Conservation (phyloP, 805 yeast genomes). For the Starmerella vitae region DNA sequence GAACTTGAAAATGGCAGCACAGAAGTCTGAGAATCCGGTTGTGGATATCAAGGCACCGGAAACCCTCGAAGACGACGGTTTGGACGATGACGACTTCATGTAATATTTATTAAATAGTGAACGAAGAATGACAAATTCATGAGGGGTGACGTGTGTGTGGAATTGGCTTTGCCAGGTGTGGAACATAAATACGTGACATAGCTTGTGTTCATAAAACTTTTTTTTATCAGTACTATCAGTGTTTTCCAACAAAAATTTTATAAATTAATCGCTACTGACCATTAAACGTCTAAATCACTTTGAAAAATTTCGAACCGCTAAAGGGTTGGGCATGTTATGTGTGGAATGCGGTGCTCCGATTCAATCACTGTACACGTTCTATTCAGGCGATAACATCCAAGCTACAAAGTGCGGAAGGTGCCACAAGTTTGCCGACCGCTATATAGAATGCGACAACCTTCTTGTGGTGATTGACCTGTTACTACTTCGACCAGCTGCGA, state of each 20-base stretch:
- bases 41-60: constrained; percentile 35
- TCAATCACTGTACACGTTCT: constrained; percentile 51
- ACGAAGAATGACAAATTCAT: neutral
- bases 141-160: neutral
- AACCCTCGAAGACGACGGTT: constrained; percentile 31
- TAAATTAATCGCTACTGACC: too few species aligned
- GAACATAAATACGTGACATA: neutral
- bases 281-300: too few species aligned
- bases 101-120: constrained; percentile 16
- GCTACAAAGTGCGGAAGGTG: constrained; percentile 66
- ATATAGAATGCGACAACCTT: constrained; percentile 80
- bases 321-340: constrained; percentile 85
- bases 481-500: constrained; percentile 67
- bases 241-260: too few species aligned
- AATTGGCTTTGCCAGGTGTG: neutral
- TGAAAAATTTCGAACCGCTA: too few species aligned
- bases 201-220: too few species aligned
- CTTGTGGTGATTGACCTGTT: constrained; percentile 71
- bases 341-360: constrained; percentile 70
- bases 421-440: constrained; percentile 67
- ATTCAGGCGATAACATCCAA: constrained; percentile 65
- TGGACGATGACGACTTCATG: constrained; percentile 34
- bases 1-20: constrained; percentile 54
- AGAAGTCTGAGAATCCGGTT: constrained; percentile 39
- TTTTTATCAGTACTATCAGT: too few species aligned